Conservation (phyloP, 768 basidiomycete genomes). For the Pisolithus orientalis region DNA sequence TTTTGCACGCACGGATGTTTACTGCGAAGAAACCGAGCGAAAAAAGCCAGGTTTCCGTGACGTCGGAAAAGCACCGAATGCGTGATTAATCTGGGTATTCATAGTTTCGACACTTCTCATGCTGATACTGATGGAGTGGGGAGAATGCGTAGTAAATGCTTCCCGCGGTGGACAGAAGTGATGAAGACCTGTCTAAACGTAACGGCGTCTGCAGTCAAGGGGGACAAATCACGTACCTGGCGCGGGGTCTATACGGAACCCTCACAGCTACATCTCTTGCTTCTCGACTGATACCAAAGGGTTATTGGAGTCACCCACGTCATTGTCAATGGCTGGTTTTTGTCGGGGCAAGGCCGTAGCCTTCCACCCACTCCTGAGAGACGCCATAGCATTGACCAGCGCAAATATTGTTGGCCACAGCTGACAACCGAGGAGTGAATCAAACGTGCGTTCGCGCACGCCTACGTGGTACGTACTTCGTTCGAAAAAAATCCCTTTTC, state of each 20-base stretch:
- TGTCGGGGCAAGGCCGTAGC: slow-evolving; percentile 42
- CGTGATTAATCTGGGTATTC: too few relatives aligned
- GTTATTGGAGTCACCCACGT: slow-evolving; percentile 1
- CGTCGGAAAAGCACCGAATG: too few relatives aligned
- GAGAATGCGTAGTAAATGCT: too few relatives aligned
- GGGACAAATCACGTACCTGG: too few relatives aligned
- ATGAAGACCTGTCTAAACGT: too few relatives aligned
- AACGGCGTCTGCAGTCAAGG: too few relatives aligned
- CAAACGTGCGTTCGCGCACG: not conserved
- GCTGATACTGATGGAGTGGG: too few relatives aligned
- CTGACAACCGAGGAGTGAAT: slow-evolving; percentile 18
- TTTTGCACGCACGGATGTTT: too few relatives aligned
- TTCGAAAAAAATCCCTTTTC: slow-evolving; percentile 61
- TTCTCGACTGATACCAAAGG: slow-evolving; percentile 5
- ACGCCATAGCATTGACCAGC: slow-evolving; percentile 46
- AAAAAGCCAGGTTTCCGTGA: too few relatives aligned
- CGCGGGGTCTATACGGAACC: not conserved
- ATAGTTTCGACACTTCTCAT: too few relatives aligned
- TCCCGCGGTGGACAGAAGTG: too few relatives aligned
- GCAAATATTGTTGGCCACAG: slow-evolving; percentile 36
- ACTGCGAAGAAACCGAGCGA: too few relatives aligned
- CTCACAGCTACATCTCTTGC: not conserved
- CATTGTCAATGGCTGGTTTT: not conserved
- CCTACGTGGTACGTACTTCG: slow-evolving; percentile 39
- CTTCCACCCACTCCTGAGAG: slow-evolving; percentile 68